Conservation (phyloP, 352 stramenopile genomes). For the Pythium monospermum region DNA sequence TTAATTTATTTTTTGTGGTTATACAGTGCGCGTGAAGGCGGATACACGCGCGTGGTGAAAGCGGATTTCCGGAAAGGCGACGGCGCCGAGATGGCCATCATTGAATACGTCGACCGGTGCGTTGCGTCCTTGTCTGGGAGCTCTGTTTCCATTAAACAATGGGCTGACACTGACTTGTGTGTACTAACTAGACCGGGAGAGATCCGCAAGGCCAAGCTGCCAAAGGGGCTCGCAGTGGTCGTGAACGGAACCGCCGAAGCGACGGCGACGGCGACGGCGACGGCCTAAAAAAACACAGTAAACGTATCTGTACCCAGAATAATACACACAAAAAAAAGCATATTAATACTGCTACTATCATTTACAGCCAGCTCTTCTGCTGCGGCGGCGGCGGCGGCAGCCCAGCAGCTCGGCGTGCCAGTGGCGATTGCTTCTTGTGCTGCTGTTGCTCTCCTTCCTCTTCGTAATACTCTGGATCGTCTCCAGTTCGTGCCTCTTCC, state of each 20-base stretch:
- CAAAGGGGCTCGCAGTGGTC: slow-evolving; percentile 49
- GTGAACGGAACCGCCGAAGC: not conserved
- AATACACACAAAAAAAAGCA: slow-evolving; percentile 2
- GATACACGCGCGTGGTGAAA: slow-evolving; percentile 97
- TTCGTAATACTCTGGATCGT: too few relatives aligned
- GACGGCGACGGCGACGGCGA: not conserved
- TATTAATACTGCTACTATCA: slow-evolving; percentile 1
- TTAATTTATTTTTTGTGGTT: slow-evolving; percentile 2
- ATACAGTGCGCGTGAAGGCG: slow-evolving; percentile 65
- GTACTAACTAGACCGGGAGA: slow-evolving; percentile 54
- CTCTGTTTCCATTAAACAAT: not conserved
- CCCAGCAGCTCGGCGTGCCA: too few relatives aligned
- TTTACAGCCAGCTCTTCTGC: not conserved
- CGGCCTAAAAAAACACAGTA: too few relatives aligned
- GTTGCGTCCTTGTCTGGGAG: not conserved
- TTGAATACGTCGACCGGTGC: slow-evolving; percentile 97
- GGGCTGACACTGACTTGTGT: not conserved
- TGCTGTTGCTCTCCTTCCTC: slow-evolving; percentile 2
- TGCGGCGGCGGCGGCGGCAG: too few relatives aligned
- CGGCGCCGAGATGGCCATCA: slow-evolving; percentile 96
- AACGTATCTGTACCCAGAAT: not conserved
- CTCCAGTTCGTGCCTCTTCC: not conserved
- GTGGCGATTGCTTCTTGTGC: not conserved
- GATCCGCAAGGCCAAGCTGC: slow-evolving; percentile 76
- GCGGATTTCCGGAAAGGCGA: slow-evolving; percentile 90